Conservation (phyloP, 495 filamentous ascomycete genomes). For the Neohortaea acidophila region DNA sequence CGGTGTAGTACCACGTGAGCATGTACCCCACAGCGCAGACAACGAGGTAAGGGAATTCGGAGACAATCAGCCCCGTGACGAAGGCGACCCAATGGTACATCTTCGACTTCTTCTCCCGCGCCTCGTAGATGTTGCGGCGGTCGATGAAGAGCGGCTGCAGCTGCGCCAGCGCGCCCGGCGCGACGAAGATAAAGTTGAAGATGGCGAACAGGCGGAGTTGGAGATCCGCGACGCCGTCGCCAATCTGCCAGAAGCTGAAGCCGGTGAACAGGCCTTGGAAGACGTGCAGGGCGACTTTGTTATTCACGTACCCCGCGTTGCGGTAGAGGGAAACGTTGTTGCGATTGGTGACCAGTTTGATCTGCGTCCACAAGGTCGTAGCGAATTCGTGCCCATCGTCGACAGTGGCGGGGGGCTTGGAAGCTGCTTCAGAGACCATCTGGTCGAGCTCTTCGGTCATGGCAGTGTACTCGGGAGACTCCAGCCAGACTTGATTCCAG, state of each 20-base stretch:
- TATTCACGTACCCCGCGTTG: conserved; percentile 72
- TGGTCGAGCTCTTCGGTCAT: conserved; percentile 53
- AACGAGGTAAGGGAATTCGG: conserved; percentile 24
- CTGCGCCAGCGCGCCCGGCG: conserved; percentile 36
- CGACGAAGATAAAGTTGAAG: conserved; percentile 39
- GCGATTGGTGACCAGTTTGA: conserved; percentile 40
- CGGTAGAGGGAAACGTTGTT: conserved; percentile 88
- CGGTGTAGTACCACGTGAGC: conserved; percentile 39
- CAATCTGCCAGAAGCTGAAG: conserved; percentile 68
- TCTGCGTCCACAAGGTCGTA: conserved; percentile 36
- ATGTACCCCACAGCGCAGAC: conserved; percentile 43
- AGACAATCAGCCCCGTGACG: conserved; percentile 32
- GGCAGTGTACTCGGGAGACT: conserved; percentile 49
- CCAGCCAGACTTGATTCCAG: conserved; percentile 68
- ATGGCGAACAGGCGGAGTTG: conserved; percentile 48
- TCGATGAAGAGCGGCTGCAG: conserved; percentile 41
- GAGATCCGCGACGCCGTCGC: conserved; percentile 57
- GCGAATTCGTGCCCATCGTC: conserved; percentile 29
- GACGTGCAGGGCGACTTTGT: conserved; percentile 43
- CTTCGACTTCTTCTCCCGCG: conserved; percentile 37
- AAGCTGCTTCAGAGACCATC: conserved; percentile 35
- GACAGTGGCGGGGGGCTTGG: too few species aligned
- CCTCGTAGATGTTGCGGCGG: conserved; percentile 38
- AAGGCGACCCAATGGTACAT: conserved; percentile 45
- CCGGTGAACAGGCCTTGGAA: conserved; percentile 56